Percentiles rank a stretch among this genome's conserved stretches.
Conservation (phyloP, 1,284 basidiomycete species). For the Phaffia rhodozyma region DNA sequence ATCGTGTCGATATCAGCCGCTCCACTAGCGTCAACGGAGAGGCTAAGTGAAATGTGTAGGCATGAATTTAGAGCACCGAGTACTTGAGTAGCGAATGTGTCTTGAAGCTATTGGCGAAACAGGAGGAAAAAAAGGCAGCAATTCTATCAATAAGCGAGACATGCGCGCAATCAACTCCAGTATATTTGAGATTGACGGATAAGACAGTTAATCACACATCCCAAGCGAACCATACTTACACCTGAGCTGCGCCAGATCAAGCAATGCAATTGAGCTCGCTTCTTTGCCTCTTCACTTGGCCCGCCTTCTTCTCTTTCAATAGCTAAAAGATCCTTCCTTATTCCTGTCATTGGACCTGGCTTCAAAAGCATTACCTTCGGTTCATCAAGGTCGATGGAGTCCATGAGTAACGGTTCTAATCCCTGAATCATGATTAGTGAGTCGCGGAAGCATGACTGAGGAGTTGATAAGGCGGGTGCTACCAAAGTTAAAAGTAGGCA, state of each 20-base stretch:
- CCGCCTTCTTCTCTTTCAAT: conserved; percentile 14
- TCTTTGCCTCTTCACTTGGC: conserved; percentile 8
- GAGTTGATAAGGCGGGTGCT: conserved; percentile 17
- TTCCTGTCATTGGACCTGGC: conserved; percentile 54
- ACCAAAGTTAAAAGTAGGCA: conserved; percentile 42
- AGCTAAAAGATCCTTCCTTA: conserved; percentile 46
- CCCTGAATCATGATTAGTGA: conserved; percentile 45
- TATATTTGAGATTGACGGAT: too few relatives aligned
- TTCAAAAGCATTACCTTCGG: conserved; percentile 48
- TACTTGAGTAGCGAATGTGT: not conserved
- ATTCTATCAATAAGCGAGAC: too few relatives aligned
- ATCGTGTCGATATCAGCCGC: too few relatives aligned
- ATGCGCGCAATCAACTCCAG: too few relatives aligned
- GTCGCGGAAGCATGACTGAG: conserved; percentile 22
- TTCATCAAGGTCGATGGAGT: conserved; percentile 26
- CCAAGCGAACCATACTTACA: conserved; percentile 36
- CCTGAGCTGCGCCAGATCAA: conserved; percentile 52
- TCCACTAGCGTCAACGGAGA: too few relatives aligned
- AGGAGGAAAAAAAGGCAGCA: not conserved
- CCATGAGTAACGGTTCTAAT: conserved; percentile 48
- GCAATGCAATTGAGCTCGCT: conserved; percentile 23
- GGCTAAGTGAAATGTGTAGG: not conserved
- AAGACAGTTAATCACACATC: too few relatives aligned
- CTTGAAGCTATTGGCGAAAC: conserved; percentile 8
- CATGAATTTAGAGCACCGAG: not conserved